Percentiles rank a stretch among this genome's conserved stretches.
Evolutionary conservation across 306 rosid genomes (phyloP).

Genomic region (Fragaria vesca): DNA sequence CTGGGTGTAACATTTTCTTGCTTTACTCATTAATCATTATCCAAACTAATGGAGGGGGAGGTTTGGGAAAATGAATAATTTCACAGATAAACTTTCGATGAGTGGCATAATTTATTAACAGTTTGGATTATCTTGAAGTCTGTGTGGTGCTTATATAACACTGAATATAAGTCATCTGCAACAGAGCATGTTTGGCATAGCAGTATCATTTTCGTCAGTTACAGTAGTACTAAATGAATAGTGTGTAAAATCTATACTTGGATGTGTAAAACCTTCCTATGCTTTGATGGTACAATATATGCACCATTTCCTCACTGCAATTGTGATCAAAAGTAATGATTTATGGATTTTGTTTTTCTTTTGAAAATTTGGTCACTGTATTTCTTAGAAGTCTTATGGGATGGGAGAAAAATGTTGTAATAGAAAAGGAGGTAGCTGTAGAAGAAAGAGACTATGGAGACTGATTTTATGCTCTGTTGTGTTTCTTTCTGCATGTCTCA

Average conservation of each 20-base stretch:
- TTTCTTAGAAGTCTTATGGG: background rate
- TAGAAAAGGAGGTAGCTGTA: background rate
- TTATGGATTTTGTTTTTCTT: background rate
- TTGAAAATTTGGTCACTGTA: background rate
- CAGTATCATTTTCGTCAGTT: background rate
- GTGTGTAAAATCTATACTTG: background rate
- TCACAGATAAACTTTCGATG: background rate
- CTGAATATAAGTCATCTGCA: background rate
- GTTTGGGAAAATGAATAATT: background rate
- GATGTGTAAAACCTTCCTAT: background rate
- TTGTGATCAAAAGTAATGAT: background rate
- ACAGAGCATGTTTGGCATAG: background rate
- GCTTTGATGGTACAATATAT: background rate
- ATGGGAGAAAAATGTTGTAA: background rate
- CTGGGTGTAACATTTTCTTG: background rate
- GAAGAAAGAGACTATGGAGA: slow-evolving; percentile 3
- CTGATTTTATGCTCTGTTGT: background rate
- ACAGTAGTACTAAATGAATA: background rate
- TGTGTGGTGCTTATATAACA: background rate
- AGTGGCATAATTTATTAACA: background rate
- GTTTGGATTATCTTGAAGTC: background rate
- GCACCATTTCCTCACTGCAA: background rate
- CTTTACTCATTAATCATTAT: slow-evolving; percentile 9
- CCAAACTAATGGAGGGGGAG: background rate
- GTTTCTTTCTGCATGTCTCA: slow-evolving; percentile 1